Evolutionary conservation across 2,329 filamentous ascomycete species (phyloP).

Genomic region (Magnaporthales sp.): DNA sequence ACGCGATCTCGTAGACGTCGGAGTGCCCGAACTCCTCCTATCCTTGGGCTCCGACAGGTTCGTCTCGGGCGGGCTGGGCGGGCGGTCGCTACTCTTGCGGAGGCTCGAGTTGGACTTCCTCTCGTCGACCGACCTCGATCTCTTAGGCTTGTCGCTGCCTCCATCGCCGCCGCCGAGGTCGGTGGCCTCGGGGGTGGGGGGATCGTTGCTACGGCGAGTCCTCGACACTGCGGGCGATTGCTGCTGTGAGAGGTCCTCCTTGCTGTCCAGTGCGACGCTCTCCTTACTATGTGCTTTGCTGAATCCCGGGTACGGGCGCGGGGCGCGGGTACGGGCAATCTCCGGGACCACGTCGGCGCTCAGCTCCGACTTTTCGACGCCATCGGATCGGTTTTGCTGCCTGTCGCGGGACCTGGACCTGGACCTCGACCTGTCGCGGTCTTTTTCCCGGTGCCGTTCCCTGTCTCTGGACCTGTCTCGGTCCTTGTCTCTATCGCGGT

Average conservation of each 20-base stretch:
- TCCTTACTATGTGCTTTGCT: conserved; percentile 92
- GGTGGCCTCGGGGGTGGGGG: conserved; percentile 62
- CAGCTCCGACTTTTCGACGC: conserved; percentile 7
- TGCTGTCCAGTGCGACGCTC: conserved; percentile 60
- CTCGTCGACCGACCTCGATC: conserved; percentile 39
- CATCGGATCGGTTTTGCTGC: conserved; percentile 7
- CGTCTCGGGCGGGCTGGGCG: conserved; percentile 57
- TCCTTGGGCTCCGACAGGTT: conserved; percentile 43
- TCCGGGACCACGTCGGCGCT: conserved; percentile 36
- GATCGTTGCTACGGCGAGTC: conserved; percentile 33
- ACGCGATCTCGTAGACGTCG: conserved; percentile 19
- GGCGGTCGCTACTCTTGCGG: conserved; percentile 37
- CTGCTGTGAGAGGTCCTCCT: conserved; percentile 35
- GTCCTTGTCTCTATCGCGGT: conserved; percentile 14
- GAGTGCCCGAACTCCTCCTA: conserved; percentile 19
- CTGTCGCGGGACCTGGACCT: neutral
- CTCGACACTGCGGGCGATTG: conserved; percentile 14
- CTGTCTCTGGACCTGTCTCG: conserved; percentile 8
- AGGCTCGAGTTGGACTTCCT: conserved; percentile 22
- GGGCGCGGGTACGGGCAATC: conserved; percentile 34
- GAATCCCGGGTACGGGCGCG: conserved; percentile 69
- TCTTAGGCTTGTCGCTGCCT: conserved; percentile 18
- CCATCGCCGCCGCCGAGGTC: conserved; percentile 50
- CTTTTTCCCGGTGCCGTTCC: neutral
- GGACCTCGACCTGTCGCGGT: conserved; percentile 7